Percentiles rank a stretch among this genome's conserved stretches.
phyloP scores from a whole-genome alignment of 2,329 filamentous ascomycete genomes.

The Dothidotthia symphoricarpi region DNA sequence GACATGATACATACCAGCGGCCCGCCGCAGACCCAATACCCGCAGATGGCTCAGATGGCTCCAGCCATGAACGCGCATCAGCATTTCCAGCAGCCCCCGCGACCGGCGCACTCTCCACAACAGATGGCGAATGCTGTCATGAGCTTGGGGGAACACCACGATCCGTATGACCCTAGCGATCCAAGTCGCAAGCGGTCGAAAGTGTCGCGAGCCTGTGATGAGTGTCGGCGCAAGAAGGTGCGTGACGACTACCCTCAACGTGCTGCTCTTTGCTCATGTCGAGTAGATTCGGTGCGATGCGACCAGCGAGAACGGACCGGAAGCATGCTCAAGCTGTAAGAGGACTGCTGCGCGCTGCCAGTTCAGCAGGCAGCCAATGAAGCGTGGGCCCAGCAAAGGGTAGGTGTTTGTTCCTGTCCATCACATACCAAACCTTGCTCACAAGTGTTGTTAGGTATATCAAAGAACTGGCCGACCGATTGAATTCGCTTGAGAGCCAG shows the following conservation, averaged over 20 bases:
- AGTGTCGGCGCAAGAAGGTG: conserved; percentile 45
- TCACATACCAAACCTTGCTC: conserved; percentile 2
- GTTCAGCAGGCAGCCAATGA: conserved; percentile 44
- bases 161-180: conserved; percentile 38
- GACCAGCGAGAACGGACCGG: conserved; percentile 42
- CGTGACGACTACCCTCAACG: conserved; percentile 2
- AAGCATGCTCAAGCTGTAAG: conserved; percentile 44
- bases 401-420: conserved; percentile 8
- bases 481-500: conserved; percentile 41
- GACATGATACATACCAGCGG: conserved; percentile 33
- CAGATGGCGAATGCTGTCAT: conserved; percentile 43
- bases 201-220: conserved; percentile 45
- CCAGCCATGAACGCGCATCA: conserved; percentile 32
- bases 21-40: conserved; percentile 31
- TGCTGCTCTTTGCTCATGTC: conserved; percentile 13
- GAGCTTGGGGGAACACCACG: conserved; percentile 38
- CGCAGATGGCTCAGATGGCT: conserved; percentile 29
- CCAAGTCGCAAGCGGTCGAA: conserved; percentile 41
- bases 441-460: conserved; percentile 36
- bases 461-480: conserved; percentile 42
- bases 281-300: conserved; percentile 43
- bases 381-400: conserved; percentile 45
- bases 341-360: conserved; percentile 42
- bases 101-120: conserved; percentile 40
- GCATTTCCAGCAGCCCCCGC: conserved; percentile 37